Percentiles rank a stretch among this genome's conserved stretches.
phyloP scores from a whole-genome alignment of 805 yeast genomes.

The Limtongozyma cylindracea region DNA sequence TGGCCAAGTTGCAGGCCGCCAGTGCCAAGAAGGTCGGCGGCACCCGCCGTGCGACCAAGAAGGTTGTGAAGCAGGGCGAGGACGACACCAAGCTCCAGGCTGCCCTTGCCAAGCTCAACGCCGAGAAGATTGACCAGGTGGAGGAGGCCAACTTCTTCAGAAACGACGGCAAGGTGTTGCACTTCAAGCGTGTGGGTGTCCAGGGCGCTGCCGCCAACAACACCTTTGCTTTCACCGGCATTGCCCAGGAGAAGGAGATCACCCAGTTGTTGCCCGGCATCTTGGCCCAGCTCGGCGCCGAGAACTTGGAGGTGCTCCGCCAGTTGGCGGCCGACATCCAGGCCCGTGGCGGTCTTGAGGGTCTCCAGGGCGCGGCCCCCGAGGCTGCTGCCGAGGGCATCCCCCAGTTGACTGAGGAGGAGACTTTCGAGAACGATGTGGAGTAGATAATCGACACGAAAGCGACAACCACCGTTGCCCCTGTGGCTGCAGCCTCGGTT shows the following conservation, averaged over 20 bases:
- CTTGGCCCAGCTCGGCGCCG: constrained; percentile 91
- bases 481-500: no score
- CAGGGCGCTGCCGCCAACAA: constrained; percentile 81
- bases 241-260: constrained; percentile 77
- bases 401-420: constrained; percentile 72
- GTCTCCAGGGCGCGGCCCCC: constrained; percentile 17
- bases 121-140: constrained; percentile 68
- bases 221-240: constrained; percentile 88
- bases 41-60: constrained; percentile 84
- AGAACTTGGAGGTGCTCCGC: constrained; percentile 72
- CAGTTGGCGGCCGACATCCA: constrained; percentile 78
- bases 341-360: constrained; percentile 26
- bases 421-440: constrained; percentile 53
- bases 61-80: constrained; percentile 42
- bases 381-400: constrained; percentile 19
- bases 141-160: constrained; percentile 96
- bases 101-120: constrained; percentile 71
- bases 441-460: constrained; percentile 7
- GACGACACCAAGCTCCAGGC: constrained; percentile 84
- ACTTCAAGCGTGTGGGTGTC: constrained; percentile 89
- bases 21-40: constrained; percentile 58
- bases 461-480: no score
- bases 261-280: constrained; percentile 86
- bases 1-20: constrained; percentile 76
- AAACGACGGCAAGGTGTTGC: constrained; percentile 89